Evolutionary conservation across 768 basidiomycete species (phyloP).

Genomic region (Tulasnella sp.): DNA sequence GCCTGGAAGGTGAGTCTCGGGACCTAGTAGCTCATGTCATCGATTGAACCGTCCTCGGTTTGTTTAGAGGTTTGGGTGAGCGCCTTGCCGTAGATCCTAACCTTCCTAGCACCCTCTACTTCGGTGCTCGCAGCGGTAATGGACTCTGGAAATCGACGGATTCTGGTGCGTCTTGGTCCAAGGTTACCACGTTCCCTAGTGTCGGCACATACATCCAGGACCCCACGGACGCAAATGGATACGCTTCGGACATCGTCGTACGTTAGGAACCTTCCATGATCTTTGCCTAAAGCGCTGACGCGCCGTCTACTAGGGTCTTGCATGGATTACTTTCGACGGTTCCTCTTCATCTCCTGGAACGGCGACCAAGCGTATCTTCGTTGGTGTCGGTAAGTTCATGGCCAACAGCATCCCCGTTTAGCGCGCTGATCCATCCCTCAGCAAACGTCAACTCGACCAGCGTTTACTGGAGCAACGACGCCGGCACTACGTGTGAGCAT

Average conservation of each 20-base stretch:
- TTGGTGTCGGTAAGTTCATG: conserved; percentile 34
- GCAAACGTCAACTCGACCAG: conserved; percentile 43
- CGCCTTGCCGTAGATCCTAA: conserved; percentile 53
- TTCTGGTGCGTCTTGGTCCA: conserved; percentile 44
- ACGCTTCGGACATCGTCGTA: conserved; percentile 4
- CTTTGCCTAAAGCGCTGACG: conserved; percentile 19
- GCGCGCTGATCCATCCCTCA: not conserved
- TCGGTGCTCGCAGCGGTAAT: conserved; percentile 51
- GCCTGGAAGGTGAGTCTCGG: conserved; percentile 41
- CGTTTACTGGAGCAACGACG: conserved; percentile 44
- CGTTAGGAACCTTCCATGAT: conserved; percentile 23
- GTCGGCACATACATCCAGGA: conserved; percentile 45
- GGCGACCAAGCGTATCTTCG: conserved; percentile 52
- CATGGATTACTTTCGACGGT: conserved; percentile 52
- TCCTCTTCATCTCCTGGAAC: conserved; percentile 32
- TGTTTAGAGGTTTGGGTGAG: conserved; percentile 25
- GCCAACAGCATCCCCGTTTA: not conserved
- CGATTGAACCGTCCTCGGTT: not conserved
- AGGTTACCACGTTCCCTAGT: conserved; percentile 47
- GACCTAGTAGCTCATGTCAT: conserved; percentile 20
- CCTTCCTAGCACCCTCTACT: conserved; percentile 46
- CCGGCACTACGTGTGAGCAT: conserved; percentile 42
- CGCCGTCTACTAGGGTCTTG: conserved; percentile 33
- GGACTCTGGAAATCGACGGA: conserved; percentile 57
- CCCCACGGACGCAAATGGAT: conserved; percentile 9